These are phyloP conservation scores for Rhodotorula taiwanensis DNA, from an alignment of 768 basidiomycete genomes.

Conservation along the genomic window DNA sequence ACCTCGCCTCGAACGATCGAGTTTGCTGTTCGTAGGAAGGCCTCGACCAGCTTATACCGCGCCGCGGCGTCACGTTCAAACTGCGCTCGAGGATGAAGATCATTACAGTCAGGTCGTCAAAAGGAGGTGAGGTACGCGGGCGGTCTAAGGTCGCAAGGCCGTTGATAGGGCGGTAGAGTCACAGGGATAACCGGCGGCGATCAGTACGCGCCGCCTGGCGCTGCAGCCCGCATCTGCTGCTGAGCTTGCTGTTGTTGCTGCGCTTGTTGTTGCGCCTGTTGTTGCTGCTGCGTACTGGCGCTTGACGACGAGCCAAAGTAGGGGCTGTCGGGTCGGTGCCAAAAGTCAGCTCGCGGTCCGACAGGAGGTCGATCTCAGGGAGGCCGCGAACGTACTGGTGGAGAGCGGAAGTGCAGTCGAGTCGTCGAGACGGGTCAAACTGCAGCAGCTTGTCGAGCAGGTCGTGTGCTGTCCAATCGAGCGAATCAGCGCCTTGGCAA, in stretches of 20 bases:
- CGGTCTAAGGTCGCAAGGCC: background rate
- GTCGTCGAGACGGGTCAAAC: constrained; percentile 87
- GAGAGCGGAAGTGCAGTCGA: constrained; percentile 84
- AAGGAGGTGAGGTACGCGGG: background rate
- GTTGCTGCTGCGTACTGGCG: background rate
- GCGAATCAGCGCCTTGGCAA: background rate
- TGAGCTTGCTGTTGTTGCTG: constrained; percentile 7
- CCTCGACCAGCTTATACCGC: too few species aligned
- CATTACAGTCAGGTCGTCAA: too few species aligned
- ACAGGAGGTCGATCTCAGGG: too few species aligned
- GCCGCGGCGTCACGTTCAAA: too few species aligned
- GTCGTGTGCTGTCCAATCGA: constrained; percentile 61
- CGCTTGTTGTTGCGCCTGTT: constrained; percentile 4
- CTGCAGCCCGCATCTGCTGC: constrained; percentile 11
- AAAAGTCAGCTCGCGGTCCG: too few species aligned
- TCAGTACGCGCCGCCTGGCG: constrained; percentile 6
- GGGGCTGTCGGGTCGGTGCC: constrained; percentile 1
- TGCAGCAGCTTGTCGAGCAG: constrained; percentile 89
- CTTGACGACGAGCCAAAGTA: constrained; percentile 9
- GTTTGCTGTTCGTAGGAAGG: too few species aligned
- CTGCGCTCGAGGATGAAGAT: too few species aligned
- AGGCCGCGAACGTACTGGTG: constrained; percentile 41
- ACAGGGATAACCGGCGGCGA: too few species aligned
- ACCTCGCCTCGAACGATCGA: too few species aligned
- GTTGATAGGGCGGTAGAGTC: background rate